Evolutionary conservation across 2,329 filamentous ascomycete species (phyloP).

Genomic region (Pseudogymnoascus sp.): DNA sequence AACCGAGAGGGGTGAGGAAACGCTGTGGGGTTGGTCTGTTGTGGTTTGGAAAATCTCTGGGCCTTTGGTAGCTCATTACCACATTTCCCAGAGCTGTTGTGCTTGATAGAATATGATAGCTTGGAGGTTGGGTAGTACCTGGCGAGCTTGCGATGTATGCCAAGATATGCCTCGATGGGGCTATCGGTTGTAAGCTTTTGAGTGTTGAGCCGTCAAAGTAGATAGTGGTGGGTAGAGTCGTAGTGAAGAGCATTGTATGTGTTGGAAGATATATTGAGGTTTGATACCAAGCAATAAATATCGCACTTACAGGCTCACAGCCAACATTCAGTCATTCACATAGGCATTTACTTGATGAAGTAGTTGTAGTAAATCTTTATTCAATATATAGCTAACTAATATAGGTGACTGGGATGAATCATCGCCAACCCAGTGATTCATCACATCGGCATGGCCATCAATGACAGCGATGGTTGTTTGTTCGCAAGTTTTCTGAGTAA

Average conservation of each 20-base stretch:
- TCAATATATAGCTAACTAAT: constrained; percentile 1
- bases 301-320: not conserved
- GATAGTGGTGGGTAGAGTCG: not conserved
- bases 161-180: not conserved
- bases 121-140: not conserved
- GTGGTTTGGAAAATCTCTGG: not conserved
- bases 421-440: not conserved
- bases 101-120: not conserved
- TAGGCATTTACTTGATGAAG: not conserved
- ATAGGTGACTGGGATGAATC: not conserved
- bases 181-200: not conserved
- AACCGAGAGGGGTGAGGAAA: constrained; percentile 1
- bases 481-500: not conserved
- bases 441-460: not conserved
- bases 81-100: not conserved
- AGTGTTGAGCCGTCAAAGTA: not conserved
- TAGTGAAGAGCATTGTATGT: not conserved
- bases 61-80: not conserved
- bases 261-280: not conserved
- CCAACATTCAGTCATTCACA: not conserved
- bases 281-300: not conserved
- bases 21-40: not conserved
- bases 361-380: not conserved
- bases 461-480: not conserved
- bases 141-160: not conserved